phyloP scores from a whole-genome alignment of 768 basidiomycete species.

The Sutorius australiensis region DNA sequence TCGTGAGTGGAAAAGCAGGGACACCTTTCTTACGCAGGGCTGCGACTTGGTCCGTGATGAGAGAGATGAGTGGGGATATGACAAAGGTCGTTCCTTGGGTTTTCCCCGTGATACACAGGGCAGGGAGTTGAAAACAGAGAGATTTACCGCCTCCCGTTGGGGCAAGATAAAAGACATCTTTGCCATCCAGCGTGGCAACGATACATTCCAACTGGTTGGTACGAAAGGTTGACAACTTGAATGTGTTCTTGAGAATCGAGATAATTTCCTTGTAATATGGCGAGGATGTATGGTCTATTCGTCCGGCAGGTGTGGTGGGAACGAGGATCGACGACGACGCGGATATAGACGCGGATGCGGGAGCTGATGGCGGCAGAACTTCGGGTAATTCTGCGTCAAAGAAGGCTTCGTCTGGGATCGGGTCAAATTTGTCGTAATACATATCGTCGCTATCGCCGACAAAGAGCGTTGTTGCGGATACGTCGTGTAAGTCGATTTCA shows the following conservation, averaged over 20 bases:
- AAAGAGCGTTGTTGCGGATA: slow-evolving; percentile 16
- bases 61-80: slow-evolving; percentile 79
- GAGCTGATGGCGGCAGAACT: slow-evolving; percentile 7
- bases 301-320: background rate
- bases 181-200: slow-evolving; percentile 69
- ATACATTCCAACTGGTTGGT: slow-evolving; percentile 86
- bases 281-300: slow-evolving; percentile 32
- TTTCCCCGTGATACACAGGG: slow-evolving; percentile 66
- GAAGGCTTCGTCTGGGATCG: slow-evolving; percentile 16
- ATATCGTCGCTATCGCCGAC: slow-evolving; percentile 42
- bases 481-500: slow-evolving; percentile 22
- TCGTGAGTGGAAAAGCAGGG: slow-evolving; percentile 66
- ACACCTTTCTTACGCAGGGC: slow-evolving; percentile 61
- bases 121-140: slow-evolving; percentile 87
- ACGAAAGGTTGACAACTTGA: slow-evolving; percentile 68
- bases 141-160: slow-evolving; percentile 95
- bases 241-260: slow-evolving; percentile 38
- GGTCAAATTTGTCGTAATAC: slow-evolving; percentile 47
- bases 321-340: background rate
- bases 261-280: slow-evolving; percentile 31
- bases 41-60: slow-evolving; percentile 88
- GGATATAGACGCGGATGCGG: slow-evolving; percentile 7
- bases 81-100: slow-evolving; percentile 86
- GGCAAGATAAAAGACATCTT: slow-evolving; percentile 92
- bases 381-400: slow-evolving; percentile 12